Conservation (phyloP, 106 monocot genomes). For the Cymbidium sinense region DNA sequence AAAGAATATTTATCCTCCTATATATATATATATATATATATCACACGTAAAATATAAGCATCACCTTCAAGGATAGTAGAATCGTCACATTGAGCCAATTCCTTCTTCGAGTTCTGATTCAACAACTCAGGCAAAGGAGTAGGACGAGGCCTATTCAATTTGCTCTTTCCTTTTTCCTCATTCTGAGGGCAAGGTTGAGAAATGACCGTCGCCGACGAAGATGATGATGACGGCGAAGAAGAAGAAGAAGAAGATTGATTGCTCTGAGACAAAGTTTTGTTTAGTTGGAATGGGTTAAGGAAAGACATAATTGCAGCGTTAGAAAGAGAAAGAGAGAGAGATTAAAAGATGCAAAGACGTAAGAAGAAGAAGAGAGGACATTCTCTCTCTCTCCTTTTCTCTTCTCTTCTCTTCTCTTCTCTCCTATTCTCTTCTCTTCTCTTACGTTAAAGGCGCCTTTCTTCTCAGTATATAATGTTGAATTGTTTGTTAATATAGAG, state of each 20-base stretch:
- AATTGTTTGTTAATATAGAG: background rate
- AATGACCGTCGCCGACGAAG: background rate
- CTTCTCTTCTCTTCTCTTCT: too few species aligned
- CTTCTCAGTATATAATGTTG: background rate
- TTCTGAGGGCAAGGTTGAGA: background rate
- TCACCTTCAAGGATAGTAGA: background rate
- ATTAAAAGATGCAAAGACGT: background rate
- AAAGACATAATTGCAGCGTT: constrained; percentile 1
- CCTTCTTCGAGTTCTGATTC: background rate
- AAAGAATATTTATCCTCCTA: too few species aligned
- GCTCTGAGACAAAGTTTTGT: background rate
- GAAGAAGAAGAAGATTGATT: background rate
- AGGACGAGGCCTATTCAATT: background rate
- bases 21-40: background rate
- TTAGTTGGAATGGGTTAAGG: background rate
- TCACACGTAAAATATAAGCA: background rate
- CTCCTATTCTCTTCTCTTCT: background rate
- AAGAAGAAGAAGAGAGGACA: background rate
- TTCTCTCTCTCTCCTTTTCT: background rate
- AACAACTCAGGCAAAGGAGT: background rate
- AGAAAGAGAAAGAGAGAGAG: background rate
- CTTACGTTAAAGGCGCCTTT: background rate
- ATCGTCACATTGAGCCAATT: background rate
- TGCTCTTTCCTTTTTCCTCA: background rate
- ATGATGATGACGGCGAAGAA: background rate